Conservation (phyloP, 1,139 yeast genomes). For the Geotrichum candidum region DNA sequence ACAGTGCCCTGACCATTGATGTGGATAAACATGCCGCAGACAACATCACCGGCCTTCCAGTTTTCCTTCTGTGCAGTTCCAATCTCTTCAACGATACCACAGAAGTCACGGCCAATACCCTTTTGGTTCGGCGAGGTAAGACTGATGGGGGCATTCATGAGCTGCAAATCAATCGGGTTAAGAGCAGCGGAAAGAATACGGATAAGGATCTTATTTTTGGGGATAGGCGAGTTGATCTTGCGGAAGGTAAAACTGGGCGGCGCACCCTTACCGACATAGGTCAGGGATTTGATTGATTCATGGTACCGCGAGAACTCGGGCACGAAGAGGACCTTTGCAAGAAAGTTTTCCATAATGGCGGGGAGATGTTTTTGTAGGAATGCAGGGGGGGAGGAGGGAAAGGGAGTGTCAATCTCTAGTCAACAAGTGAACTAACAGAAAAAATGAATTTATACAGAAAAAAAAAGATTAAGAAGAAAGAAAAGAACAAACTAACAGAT, state of each 20-base stretch:
- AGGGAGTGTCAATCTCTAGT: background rate
- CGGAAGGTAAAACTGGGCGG: constrained; percentile 35
- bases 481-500: background rate
- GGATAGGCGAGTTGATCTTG: constrained; percentile 40
- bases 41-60: constrained; percentile 55
- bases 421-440: background rate
- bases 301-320: constrained; percentile 17
- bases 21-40: constrained; percentile 49
- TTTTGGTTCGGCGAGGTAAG: constrained; percentile 40
- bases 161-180: constrained; percentile 62
- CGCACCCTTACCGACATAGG: constrained; percentile 24
- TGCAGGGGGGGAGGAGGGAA: background rate
- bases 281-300: constrained; percentile 24
- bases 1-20: constrained; percentile 46
- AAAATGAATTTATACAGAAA: background rate
- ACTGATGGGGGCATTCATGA: constrained; percentile 39
- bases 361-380: no score
- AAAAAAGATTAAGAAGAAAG: background rate
- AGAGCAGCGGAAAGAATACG: constrained; percentile 54
- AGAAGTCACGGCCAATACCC: constrained; percentile 64
- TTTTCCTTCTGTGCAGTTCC: constrained; percentile 42
- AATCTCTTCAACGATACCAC: constrained; percentile 57
- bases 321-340: constrained; percentile 16
- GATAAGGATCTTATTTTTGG: constrained; percentile 47
- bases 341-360: constrained; percentile 1